Base-by-base conservation (phyloP, 768 basidiomycete species). In the Tylopilus intermedius region DNA sequence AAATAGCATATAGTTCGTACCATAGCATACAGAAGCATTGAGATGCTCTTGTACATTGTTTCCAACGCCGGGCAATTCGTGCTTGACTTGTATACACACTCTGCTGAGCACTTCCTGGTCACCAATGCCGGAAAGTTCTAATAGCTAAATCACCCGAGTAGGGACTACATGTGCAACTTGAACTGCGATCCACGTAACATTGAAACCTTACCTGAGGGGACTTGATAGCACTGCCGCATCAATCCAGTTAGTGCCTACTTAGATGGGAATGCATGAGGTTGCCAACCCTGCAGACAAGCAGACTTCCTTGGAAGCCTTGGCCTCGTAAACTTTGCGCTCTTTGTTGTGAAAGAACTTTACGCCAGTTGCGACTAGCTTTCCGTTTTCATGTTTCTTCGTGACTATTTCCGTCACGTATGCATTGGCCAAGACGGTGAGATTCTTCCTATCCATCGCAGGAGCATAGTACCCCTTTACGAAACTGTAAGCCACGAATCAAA, bases 21-120 rank as follows among this genome's bases (percentile, higher is more conserved):
- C 15, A 26, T 27, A 50, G 49, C 32, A 35, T 21, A 50, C 24
- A 21, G 2, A 29, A 18, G 18, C 18, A 18, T 18, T 18, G 18
- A 18, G 18, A 18, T 50, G 49, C 33, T 50, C 49, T 24, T 50
- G 49, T n/a, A 50, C 49, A 14, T 50, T 44, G n/a, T 37, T 50
- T 50, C 49, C 49, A 27, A 50, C 49, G 3, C 49, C 49, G 1
- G 42, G 42, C 9, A 50, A n/a, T 8, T 44, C 42, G 42, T 35
- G 26, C 13, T 44, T 50, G 49, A 50, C 42, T 27, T 33, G 10
- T 35, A 50, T 43, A 27, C 24, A 24, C 8, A 42, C 49, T 44
- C 7, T 44, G 33, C 6, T 22, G 18, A 50, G 49, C 6, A 50
- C 33, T 10, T 43, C 33, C 8, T 42, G 26, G 26, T 50, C 42